Percentiles rank a stretch among this genome's conserved stretches.
Conservation (phyloP, 2,329 filamentous ascomycete genomes). For the Basipetospora chlamydospora region DNA sequence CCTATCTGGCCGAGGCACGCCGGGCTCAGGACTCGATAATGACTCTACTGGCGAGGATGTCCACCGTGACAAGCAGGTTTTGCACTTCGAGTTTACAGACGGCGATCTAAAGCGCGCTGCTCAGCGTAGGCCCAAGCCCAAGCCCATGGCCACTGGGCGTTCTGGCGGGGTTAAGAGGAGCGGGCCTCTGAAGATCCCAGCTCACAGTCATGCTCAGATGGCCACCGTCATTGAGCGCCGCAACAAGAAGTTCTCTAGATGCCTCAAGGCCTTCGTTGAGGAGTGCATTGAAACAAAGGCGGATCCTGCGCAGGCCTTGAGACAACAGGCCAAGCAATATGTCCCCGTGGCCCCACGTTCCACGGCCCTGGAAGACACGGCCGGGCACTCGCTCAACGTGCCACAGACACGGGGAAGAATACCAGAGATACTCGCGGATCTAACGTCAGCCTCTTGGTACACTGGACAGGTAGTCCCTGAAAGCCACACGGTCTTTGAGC, state of each 20-base stretch:
- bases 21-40: slow-evolving; percentile 27
- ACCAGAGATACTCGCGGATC: slow-evolving; percentile 69
- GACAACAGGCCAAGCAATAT: slow-evolving; percentile 39
- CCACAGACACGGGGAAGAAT: slow-evolving; percentile 69
- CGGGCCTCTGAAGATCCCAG: slow-evolving; percentile 55
- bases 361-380: slow-evolving; percentile 8
- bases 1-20: slow-evolving; percentile 40
- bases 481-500: slow-evolving; percentile 80
- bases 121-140: slow-evolving; percentile 48
- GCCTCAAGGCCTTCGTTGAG: slow-evolving; percentile 64
- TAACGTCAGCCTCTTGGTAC: slow-evolving; percentile 77
- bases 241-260: slow-evolving; percentile 67
- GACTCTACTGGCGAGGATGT: slow-evolving; percentile 8
- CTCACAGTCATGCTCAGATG: slow-evolving; percentile 35
- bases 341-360: slow-evolving; percentile 39
- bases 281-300: slow-evolving; percentile 48
- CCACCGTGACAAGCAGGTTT: slow-evolving; percentile 36
- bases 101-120: slow-evolving; percentile 71
- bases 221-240: slow-evolving; percentile 63
- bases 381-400: slow-evolving; percentile 52
- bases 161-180: slow-evolving; percentile 26
- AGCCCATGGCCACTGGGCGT: slow-evolving; percentile 25
- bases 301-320: slow-evolving; percentile 55
- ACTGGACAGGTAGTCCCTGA: slow-evolving; percentile 84
- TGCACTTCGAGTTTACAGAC: slow-evolving; percentile 87